Percentiles rank a stretch among this genome's conserved stretches.
Evolutionary conservation across 2,329 filamentous ascomycete species (phyloP).

Genomic region (Aspergillus sp.): DNA sequence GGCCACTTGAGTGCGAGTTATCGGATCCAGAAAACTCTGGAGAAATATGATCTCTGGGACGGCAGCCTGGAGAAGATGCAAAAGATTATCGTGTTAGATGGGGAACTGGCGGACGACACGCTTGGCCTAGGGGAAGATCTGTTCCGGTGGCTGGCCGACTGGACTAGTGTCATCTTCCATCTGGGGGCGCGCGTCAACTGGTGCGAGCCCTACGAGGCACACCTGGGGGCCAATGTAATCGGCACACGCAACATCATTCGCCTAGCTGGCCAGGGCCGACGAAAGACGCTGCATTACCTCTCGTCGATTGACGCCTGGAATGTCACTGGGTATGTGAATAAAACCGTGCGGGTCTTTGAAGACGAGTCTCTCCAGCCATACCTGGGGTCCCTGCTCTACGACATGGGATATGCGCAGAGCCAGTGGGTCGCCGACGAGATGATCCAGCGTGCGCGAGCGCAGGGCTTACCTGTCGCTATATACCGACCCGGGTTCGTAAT

Average conservation of each 20-base stretch:
- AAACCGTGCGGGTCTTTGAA: slow-evolving; percentile 10
- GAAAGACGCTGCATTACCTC: slow-evolving; percentile 18
- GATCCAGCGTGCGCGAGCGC: slow-evolving; percentile 65
- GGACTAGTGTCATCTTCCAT: slow-evolving; percentile 67
- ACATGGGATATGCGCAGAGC: slow-evolving; percentile 78
- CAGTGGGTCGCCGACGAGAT: slow-evolving; percentile 72
- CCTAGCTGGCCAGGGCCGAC: slow-evolving; percentile 52
- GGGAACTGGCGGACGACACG: slow-evolving; percentile 62
- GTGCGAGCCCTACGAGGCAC: slow-evolving; percentile 65
- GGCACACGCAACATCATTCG: slow-evolving; percentile 66
- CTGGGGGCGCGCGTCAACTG: slow-evolving; percentile 74
- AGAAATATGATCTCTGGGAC: slow-evolving; percentile 8
- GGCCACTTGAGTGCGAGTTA: slow-evolving; percentile 29
- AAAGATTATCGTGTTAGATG: slow-evolving; percentile 28
- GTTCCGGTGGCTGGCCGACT: slow-evolving; percentile 43
- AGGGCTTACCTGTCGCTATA: slow-evolving; percentile 67
- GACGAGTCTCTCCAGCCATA: slow-evolving; percentile 15
- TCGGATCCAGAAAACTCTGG: slow-evolving; percentile 3
- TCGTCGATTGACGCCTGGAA: slow-evolving; percentile 20
- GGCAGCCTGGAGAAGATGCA: slow-evolving; percentile 1
- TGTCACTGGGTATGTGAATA: slow-evolving; percentile 17
- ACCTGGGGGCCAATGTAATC: slow-evolving; percentile 67
- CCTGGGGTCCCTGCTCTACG: slow-evolving; percentile 38
- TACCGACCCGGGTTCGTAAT: slow-evolving; percentile 77
- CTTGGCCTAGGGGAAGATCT: slow-evolving; percentile 41